phyloP scores from a whole-genome alignment of 495 filamentous ascomycete genomes.

The Massariosphaeria phaeospora region DNA sequence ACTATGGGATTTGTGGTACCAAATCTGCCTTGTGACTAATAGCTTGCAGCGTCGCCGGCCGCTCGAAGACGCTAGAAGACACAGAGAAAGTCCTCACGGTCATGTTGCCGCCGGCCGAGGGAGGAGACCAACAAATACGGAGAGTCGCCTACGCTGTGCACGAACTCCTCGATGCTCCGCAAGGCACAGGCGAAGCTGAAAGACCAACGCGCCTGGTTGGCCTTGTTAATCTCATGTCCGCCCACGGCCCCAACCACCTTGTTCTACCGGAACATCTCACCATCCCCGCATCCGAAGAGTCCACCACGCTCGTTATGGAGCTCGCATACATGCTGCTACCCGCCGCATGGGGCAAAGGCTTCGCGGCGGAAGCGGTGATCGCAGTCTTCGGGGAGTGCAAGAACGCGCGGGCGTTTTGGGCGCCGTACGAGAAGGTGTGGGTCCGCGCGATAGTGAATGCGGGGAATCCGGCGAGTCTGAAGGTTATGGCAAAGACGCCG shows the following conservation, averaged over 20 bases:
- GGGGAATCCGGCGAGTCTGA: conserved; percentile 25
- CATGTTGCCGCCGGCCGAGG: conserved; percentile 5
- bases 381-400: conserved; percentile 22
- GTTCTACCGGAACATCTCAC: conserved; percentile 13
- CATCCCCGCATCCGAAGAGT: conserved; percentile 1
- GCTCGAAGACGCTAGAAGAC: conserved; percentile 18
- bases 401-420: conserved; percentile 16
- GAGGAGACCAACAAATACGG: conserved; percentile 11
- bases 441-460: conserved; percentile 26
- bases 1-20: background rate
- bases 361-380: conserved; percentile 18
- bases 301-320: conserved; percentile 19
- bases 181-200: background rate
- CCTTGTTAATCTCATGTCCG: conserved; percentile 7
- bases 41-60: conserved; percentile 9
- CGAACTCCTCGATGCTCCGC: conserved; percentile 8
- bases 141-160: conserved; percentile 28
- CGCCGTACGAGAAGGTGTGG: conserved; percentile 19
- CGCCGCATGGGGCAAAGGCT: conserved; percentile 26
- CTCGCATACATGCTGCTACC: conserved; percentile 26
- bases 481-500: conserved; percentile 25
- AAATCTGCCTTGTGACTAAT: conserved; percentile 1
- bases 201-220: conserved; percentile 11
- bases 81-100: conserved; percentile 10
- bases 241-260: conserved; percentile 4